Evolutionary conservation across 2,329 filamentous ascomycete species (phyloP).

Genomic region (Septoria linicola): DNA sequence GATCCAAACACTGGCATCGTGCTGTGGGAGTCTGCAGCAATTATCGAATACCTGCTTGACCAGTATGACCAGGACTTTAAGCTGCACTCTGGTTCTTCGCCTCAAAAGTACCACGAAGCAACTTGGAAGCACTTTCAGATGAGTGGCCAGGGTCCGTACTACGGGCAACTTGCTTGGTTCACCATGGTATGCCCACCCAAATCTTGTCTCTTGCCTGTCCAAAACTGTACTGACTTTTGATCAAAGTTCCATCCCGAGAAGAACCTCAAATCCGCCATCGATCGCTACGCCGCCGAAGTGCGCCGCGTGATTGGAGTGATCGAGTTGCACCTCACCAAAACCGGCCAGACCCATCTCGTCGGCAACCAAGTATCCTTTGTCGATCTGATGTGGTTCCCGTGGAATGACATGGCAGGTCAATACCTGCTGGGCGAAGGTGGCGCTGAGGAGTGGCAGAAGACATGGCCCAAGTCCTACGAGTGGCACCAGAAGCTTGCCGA

Average conservation of each 20-base stretch:
- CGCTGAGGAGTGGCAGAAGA: background rate
- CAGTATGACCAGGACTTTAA: constrained; percentile 36
- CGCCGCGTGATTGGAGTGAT: constrained; percentile 48
- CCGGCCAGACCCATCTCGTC: constrained; percentile 41
- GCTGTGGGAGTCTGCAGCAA: constrained; percentile 45
- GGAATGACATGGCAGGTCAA: background rate
- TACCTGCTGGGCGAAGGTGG: background rate
- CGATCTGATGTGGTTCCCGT: constrained; percentile 34
- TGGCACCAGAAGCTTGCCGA: background rate
- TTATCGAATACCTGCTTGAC: constrained; percentile 35
- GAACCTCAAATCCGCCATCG: constrained; percentile 42
- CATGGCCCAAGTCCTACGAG: constrained; percentile 2
- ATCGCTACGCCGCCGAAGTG: constrained; percentile 49
- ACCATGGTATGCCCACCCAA: constrained; percentile 5
- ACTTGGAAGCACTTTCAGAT: constrained; percentile 39
- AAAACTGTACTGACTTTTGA: background rate
- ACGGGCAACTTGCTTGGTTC: constrained; percentile 50
- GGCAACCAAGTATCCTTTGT: constrained; percentile 47
- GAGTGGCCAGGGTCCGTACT: constrained; percentile 39
- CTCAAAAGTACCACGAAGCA: constrained; percentile 29
- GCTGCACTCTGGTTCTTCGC: constrained; percentile 27
- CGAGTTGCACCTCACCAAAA: constrained; percentile 40
- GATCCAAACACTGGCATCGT: constrained; percentile 47
- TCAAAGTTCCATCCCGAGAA: constrained; percentile 43
- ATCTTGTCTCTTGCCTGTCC: background rate